Percentiles rank a stretch among this genome's conserved stretches.
phyloP scores from a whole-genome alignment of 208 protist species.

The Leishmania arabica region DNA sequence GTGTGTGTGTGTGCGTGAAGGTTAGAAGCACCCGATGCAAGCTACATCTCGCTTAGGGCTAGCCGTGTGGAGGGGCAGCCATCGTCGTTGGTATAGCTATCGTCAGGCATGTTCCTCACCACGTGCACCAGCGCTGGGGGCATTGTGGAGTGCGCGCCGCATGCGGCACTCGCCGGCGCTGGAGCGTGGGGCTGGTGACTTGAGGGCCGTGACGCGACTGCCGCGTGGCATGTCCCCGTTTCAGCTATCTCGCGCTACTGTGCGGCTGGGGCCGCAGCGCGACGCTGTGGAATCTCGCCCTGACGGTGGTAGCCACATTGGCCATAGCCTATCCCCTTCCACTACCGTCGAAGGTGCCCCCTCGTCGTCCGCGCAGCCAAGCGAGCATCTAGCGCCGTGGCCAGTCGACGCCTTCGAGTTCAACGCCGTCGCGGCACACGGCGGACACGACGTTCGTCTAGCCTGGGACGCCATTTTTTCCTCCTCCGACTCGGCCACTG shows the following conservation, averaged over 20 bases:
- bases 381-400: constrained; percentile 50
- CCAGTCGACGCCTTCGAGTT: constrained; percentile 72
- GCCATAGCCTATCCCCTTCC: background rate
- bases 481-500: background rate
- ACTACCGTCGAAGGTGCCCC: background rate
- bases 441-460: constrained; percentile 55
- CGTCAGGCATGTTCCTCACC: background rate
- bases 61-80: background rate
- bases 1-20: no score
- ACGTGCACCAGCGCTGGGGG: background rate
- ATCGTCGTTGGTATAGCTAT: background rate
- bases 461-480: constrained; percentile 9
- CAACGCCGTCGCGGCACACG: constrained; percentile 45
- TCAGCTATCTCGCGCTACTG: constrained; percentile 5
- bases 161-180: background rate
- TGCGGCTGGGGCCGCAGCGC: background rate
- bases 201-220: constrained; percentile 5
- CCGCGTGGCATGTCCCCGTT: constrained; percentile 27
- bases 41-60: background rate
- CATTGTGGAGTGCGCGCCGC: background rate
- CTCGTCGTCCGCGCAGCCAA: background rate
- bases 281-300: background rate
- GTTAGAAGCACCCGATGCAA: background rate
- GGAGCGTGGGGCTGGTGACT: background rate
- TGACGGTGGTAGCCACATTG: background rate